These are phyloP conservation scores for Moesziomyces parantarcticus DNA, from an alignment of 1,284 basidiomycete species.

Conservation along the genomic window DNA sequence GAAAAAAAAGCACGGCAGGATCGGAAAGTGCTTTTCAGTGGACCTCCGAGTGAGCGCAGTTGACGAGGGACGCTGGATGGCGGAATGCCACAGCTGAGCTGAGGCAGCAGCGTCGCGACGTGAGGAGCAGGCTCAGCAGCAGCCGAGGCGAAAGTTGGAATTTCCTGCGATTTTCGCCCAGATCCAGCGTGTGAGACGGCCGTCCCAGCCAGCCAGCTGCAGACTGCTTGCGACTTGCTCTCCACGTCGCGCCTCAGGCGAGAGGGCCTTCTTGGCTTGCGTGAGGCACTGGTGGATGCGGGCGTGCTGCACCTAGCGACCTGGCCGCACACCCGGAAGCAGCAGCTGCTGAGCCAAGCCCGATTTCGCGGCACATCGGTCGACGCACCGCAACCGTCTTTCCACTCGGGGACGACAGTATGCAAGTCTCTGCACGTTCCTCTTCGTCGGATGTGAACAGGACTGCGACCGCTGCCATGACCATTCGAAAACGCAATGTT, in stretches of 20 bases:
- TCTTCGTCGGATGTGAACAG: too few relatives aligned
- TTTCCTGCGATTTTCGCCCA: not conserved
- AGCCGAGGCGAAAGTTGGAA: not conserved
- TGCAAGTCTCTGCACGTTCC: too few relatives aligned
- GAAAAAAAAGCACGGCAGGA: slow-evolving; percentile 24
- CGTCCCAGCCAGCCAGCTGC: too few relatives aligned
- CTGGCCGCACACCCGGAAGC: too few relatives aligned
- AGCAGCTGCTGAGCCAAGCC: not conserved
- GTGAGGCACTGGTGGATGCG: not conserved
- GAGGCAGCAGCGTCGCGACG: not conserved
- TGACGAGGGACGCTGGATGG: not conserved
- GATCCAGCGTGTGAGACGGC: not conserved
- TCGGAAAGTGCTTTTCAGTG: slow-evolving; percentile 19
- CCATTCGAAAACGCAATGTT: too few relatives aligned
- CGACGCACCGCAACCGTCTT: too few relatives aligned
- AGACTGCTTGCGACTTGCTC: not conserved
- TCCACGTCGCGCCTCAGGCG: not conserved
- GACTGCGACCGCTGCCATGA: too few relatives aligned
- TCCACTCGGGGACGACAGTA: too few relatives aligned
- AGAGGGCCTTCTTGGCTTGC: not conserved
- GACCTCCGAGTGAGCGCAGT: not conserved
- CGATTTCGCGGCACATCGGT: too few relatives aligned
- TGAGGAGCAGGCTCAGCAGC: not conserved
- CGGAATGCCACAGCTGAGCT: not conserved
- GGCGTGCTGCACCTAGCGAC: not conserved